A percentile compares a stretch with the other conserved stretches of the same genome.
Conservation (phyloP, 1,139 yeast species). For the Saccharomyces hybrid region DNA sequence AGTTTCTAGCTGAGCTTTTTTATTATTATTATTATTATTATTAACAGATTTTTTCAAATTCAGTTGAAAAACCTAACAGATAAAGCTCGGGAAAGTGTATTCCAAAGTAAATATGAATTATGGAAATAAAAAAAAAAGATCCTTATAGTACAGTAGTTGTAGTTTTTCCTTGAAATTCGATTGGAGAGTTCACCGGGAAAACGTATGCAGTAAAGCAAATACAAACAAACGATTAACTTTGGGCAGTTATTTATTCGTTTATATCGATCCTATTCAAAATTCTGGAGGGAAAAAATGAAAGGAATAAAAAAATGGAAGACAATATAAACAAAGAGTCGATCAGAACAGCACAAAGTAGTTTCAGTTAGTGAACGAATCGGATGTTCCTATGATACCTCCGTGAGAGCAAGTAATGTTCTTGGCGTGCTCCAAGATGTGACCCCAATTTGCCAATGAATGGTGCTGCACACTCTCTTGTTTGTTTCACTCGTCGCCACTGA, state of each 20-base stretch:
- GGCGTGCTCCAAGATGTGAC: neutral
- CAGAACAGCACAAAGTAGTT: neutral
- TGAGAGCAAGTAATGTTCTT: neutral
- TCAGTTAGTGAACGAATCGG: neutral
- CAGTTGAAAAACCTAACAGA: neutral
- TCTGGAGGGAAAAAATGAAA: neutral
- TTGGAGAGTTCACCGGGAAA: neutral
- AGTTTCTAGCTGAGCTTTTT: neutral
- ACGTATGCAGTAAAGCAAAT: neutral
- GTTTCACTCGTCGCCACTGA: neutral
- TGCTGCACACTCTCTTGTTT: neutral
- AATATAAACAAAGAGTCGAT: neutral
- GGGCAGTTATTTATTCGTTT: neutral
- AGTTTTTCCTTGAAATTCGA: conserved; percentile 3
- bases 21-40: neutral
- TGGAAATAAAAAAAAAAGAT: neutral
- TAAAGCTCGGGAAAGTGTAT: neutral
- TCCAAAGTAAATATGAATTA: neutral
- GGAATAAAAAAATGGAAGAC: neutral
- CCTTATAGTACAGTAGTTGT: neutral
- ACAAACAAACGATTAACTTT: neutral
- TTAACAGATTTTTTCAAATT: neutral
- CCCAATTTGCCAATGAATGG: neutral
- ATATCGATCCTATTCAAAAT: neutral
- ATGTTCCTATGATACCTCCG: neutral